Evolutionary conservation across 345 rosid genomes (phyloP).

Genomic region (Kernera saxatilis): DNA sequence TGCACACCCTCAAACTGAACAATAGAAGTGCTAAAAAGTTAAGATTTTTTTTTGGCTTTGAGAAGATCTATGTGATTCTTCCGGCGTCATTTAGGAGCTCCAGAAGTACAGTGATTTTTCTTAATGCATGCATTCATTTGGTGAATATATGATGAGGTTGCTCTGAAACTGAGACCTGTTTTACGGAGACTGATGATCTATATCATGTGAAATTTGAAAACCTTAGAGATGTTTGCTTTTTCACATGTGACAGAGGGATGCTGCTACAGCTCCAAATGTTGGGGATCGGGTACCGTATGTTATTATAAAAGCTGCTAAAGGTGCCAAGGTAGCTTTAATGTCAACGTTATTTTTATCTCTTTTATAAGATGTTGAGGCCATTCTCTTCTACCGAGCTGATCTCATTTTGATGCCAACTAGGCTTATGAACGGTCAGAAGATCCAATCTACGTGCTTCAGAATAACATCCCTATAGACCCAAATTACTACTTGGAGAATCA

Average conservation of each 20-base stretch:
- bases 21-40: neutral
- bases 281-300: constrained; percentile 99
- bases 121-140: neutral
- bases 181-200: neutral
- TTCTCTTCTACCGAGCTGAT: neutral
- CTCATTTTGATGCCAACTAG: constrained; percentile 37
- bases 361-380: neutral
- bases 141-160: constrained; percentile 2
- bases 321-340: constrained; percentile 72
- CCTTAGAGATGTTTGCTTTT: constrained; percentile 9
- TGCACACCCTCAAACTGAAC: constrained; percentile 2
- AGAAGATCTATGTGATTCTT: constrained; percentile 4
- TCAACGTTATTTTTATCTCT: neutral
- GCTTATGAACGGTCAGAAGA: constrained; percentile 97
- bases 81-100: neutral
- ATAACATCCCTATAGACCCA: constrained; percentile 91
- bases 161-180: neutral
- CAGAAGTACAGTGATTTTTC: neutral
- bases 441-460: constrained; percentile 87
- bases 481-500: constrained; percentile 93
- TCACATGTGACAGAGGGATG: constrained; percentile 65
- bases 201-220: constrained; percentile 14
- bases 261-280: constrained; percentile 98
- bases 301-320: constrained; percentile 87
- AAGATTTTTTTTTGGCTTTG: neutral